Evolutionary conservation across 2,329 filamentous ascomycete genomes (phyloP).

Genomic region (Alternaria viburni): DNA sequence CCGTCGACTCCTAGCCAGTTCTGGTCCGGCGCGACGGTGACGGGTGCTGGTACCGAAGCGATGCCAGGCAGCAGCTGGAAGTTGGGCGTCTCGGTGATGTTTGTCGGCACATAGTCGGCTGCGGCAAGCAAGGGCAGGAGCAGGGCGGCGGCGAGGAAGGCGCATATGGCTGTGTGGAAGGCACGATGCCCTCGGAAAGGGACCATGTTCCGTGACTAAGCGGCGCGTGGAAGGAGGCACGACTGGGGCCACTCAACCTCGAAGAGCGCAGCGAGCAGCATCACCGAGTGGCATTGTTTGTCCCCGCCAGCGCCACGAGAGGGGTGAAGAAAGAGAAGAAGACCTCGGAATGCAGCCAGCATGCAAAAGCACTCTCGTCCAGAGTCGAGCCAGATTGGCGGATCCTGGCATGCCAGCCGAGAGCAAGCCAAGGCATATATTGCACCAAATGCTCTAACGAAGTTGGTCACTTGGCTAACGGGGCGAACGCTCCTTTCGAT

Average conservation of each 20-base stretch:
- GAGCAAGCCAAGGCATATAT: conserved; percentile 31
- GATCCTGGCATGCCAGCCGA: conserved; percentile 21
- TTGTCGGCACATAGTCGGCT: conserved; percentile 29
- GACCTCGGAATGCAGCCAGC: conserved; percentile 1
- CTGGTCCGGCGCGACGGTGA: conserved; percentile 46
- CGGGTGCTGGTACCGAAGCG: conserved; percentile 35
- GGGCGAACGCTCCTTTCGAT: conserved; percentile 4
- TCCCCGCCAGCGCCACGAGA: conserved; percentile 20
- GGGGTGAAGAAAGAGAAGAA: conserved; percentile 14
- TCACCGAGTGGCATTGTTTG: conserved; percentile 34
- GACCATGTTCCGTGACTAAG: conserved; percentile 33
- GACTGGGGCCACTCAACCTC: conserved; percentile 30
- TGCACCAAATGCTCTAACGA: conserved; percentile 25
- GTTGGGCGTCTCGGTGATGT: conserved; percentile 26
- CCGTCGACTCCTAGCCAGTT: conserved; percentile 49
- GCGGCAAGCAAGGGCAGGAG: conserved; percentile 27
- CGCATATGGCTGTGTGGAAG: conserved; percentile 19
- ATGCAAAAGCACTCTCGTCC: conserved; percentile 21
- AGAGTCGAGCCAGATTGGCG: conserved; percentile 36
- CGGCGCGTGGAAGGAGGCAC: conserved; percentile 23
- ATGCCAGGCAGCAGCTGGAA: conserved; percentile 25
- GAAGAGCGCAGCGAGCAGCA: conserved; percentile 26
- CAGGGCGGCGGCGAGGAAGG: conserved; percentile 19
- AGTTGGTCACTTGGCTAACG: conserved; percentile 19
- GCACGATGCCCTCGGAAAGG: conserved; percentile 24